Conservation (phyloP, 768 basidiomycete genomes). For the Suillus decipiens region DNA sequence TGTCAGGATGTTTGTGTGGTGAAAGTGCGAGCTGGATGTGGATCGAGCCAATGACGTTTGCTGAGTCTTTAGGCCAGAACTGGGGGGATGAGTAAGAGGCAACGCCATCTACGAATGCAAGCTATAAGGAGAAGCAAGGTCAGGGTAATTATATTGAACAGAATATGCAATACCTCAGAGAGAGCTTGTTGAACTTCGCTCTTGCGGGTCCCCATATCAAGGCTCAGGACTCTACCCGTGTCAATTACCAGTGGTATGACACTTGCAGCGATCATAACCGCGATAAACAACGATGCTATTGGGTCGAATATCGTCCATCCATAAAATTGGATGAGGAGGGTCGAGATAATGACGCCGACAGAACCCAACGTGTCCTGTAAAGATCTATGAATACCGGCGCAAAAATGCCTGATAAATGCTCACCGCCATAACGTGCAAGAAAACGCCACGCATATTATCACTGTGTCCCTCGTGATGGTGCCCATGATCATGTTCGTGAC, state of each 20-base stretch:
- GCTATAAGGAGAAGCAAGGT: conserved; percentile 41
- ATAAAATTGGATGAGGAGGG: conserved; percentile 90
- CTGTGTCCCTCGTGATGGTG: conserved; percentile 81
- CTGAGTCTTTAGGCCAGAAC: conserved; percentile 96
- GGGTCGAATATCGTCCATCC: conserved; percentile 99
- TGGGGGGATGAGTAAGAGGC: conserved; percentile 77
- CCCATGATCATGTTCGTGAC: conserved; percentile 53
- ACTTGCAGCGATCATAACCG: conserved; percentile 90
- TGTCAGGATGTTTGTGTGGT: conserved; percentile 56
- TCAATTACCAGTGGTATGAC: conserved; percentile 95
- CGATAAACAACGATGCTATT: conserved; percentile 96
- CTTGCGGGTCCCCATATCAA: conserved; percentile 77
- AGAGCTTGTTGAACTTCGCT: conserved; percentile 57
- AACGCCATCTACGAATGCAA: conserved; percentile 75
- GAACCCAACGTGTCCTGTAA: conserved; percentile 90
- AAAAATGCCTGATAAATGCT: conserved; percentile 25
- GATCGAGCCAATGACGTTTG: conserved; percentile 85
- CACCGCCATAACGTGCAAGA: conserved; percentile 95
- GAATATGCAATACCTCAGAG: conserved; percentile 51
- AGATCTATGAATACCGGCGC: conserved; percentile 14
- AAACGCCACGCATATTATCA: conserved; percentile 99
- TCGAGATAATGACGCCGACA: conserved; percentile 97
- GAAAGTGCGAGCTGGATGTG: conserved; percentile 83
- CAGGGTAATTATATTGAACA: not conserved
- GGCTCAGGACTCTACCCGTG: conserved; percentile 81